Conservation (phyloP, 2,329 filamentous ascomycete genomes). For the Madurella mycetomatis region DNA sequence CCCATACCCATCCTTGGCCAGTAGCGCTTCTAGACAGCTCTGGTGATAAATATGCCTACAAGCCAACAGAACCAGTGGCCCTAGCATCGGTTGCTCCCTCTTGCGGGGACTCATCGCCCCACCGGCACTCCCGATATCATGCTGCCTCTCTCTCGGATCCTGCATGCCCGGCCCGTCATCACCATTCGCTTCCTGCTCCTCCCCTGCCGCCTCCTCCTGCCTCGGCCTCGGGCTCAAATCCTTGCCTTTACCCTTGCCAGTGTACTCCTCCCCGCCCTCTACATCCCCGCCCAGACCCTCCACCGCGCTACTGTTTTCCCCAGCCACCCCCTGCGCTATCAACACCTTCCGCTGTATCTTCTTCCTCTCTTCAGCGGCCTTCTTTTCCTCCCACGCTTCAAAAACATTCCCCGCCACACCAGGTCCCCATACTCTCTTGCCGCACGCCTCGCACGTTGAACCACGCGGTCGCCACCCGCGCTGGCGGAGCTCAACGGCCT, state of each 20-base stretch:
- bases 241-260: slow-evolving; percentile 46
- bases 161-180: slow-evolving; percentile 35
- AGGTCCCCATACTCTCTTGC: slow-evolving; percentile 79
- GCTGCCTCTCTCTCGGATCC: slow-evolving; percentile 32
- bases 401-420: slow-evolving; percentile 74
- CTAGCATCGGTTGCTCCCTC: slow-evolving; percentile 48
- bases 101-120: slow-evolving; percentile 31
- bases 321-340: slow-evolving; percentile 26
- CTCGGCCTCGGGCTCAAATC: slow-evolving; percentile 23
- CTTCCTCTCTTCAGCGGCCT: slow-evolving; percentile 40
- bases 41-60: slow-evolving; percentile 69
- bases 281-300: slow-evolving; percentile 25
- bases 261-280: slow-evolving; percentile 19
- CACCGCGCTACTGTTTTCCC: slow-evolving; percentile 35
- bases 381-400: slow-evolving; percentile 71
- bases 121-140: slow-evolving; percentile 19
- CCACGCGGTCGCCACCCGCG: slow-evolving; percentile 85
- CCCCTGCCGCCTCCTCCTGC: slow-evolving; percentile 37
- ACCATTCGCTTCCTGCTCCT: slow-evolving; percentile 35
- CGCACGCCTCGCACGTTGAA: slow-evolving; percentile 84
- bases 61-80: slow-evolving; percentile 62
- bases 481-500: slow-evolving; percentile 69
- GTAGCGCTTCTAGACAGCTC: slow-evolving; percentile 62
- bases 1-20: slow-evolving; percentile 43
- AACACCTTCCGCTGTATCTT: slow-evolving; percentile 37